phyloP scores from a whole-genome alignment of 495 filamentous ascomycete species.

The Emericellopsis terricola region DNA sequence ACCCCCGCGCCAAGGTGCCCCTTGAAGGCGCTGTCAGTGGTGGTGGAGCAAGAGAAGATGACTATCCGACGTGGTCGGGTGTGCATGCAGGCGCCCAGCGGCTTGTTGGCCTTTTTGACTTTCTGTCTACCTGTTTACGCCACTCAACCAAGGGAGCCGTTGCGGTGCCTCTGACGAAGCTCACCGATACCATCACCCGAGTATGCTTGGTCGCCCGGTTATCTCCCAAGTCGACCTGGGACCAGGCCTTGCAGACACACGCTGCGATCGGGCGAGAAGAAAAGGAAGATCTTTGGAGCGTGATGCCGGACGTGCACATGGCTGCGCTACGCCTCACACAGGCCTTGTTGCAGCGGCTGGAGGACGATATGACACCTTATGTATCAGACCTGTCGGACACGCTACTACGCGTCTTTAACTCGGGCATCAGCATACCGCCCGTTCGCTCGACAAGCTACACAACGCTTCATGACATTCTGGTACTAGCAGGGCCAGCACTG shows the following conservation, averaged over 20 bases:
- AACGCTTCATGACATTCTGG: slow-evolving; percentile 35
- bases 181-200: slow-evolving; percentile 47
- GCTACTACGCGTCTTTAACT: slow-evolving; percentile 45
- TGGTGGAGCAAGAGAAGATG: slow-evolving; percentile 20
- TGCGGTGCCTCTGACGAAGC: slow-evolving; percentile 39
- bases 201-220: slow-evolving; percentile 50
- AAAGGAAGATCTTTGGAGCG: slow-evolving; percentile 50
- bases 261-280: slow-evolving; percentile 58
- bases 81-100: slow-evolving; percentile 52
- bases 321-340: slow-evolving; percentile 42
- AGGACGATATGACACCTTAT: slow-evolving; percentile 31
- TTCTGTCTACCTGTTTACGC: slow-evolving; percentile 29
- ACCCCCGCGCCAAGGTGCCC: slow-evolving; percentile 12
- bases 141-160: slow-evolving; percentile 41
- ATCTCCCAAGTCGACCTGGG: slow-evolving; percentile 13
- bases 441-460: slow-evolving; percentile 44
- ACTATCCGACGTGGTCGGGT: slow-evolving; percentile 51
- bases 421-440: slow-evolving; percentile 34
- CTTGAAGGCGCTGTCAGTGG: slow-evolving; percentile 22
- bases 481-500: slow-evolving; percentile 41
- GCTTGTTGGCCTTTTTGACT: slow-evolving; percentile 41
- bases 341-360: slow-evolving; percentile 33
- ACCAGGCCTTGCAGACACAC: slow-evolving; percentile 32
- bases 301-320: slow-evolving; percentile 55
- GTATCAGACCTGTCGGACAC: slow-evolving; percentile 46